Base-by-base conservation (phyloP, 192 early-diverging fungal species). In the Chytriomyces hyalinus region DNA sequence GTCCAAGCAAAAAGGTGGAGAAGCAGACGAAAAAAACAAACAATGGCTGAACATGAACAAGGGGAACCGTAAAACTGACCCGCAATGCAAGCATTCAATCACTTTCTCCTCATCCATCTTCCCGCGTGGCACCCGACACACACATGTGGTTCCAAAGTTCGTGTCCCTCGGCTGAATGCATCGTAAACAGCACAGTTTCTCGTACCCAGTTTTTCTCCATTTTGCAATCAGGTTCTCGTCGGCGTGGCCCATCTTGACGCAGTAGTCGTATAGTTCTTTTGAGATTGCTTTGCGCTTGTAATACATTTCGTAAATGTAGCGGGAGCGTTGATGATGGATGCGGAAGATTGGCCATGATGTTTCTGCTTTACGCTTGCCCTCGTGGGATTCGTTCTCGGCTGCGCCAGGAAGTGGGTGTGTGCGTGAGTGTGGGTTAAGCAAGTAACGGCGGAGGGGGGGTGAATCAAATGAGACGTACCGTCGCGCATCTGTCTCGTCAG, bases 151-250 rank as follows among this genome's bases (percentile, higher is more conserved):
- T 36, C 96, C 95, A 86, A 94, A 97, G 82, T 97, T 98, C 13
- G 96, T 98, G 76, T 99, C 98, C 73, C 90, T 92, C 61, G 96
- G 92, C 75, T 99, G 98, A 73, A 99, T 97, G 80, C 98, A 98
- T 67, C 94, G 88, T 75, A 98, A 77, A 78, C 98, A 99, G 79
- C 98, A 99, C 48, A 99, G 88, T 78, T 96, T 96, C 80, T 99
- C 98, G 81, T 95, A 99, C 45, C 97, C 97, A 63, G 91, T 87
- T 91, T 98, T 98, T 73, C 92, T 92, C 98, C 98, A 99, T 76
- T 99, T 99, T 13, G 96, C 98, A 84, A 99, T 99, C 24, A 99
- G 83, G 74, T 88, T 92, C 15, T 80, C 92, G 80, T 99, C 98
- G 6, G 94, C 98, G 67, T 97, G 95, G 46, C 91, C 90, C 73